Conservation (phyloP, 108 stramenopile species). For the Stephanodiscus minutulus region DNA sequence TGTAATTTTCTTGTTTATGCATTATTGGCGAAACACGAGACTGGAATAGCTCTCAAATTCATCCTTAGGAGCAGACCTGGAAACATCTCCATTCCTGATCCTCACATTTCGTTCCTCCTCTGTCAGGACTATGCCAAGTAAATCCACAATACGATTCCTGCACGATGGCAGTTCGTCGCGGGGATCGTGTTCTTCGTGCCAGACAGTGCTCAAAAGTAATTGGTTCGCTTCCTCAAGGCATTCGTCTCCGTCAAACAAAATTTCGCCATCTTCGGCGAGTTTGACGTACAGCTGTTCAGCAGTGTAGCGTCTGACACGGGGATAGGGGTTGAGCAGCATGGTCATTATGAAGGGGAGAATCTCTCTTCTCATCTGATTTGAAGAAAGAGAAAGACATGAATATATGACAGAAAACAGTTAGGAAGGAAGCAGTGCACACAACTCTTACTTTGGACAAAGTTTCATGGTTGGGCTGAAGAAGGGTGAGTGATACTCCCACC, state of each 20-base stretch:
- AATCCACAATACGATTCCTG: slow-evolving; percentile 50
- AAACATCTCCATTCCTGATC: slow-evolving; percentile 13
- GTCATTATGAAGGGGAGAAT: slow-evolving; percentile 65
- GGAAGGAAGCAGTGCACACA: background rate
- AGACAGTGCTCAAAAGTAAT: slow-evolving; percentile 40
- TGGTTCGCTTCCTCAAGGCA: slow-evolving; percentile 45
- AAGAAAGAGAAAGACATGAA: slow-evolving; percentile 2
- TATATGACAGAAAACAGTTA: background rate
- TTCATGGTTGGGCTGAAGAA: slow-evolving; percentile 51
- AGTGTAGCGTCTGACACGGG: slow-evolving; percentile 79
- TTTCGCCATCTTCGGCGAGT: slow-evolving; percentile 62
- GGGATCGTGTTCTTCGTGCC: slow-evolving; percentile 55
- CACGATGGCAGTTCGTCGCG: slow-evolving; percentile 20
- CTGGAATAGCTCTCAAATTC: slow-evolving; percentile 57
- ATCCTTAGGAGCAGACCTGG: slow-evolving; percentile 29
- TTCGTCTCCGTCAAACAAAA: slow-evolving; percentile 20
- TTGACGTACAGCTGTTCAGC: slow-evolving; percentile 90
- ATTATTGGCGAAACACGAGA: slow-evolving; percentile 46
- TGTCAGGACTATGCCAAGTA: slow-evolving; percentile 37
- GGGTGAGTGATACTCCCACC: slow-evolving; percentile 59
- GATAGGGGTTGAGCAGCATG: slow-evolving; percentile 85
- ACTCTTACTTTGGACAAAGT: slow-evolving; percentile 40
- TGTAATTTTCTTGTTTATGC: background rate
- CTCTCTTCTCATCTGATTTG: slow-evolving; percentile 32
- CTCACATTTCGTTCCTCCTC: slow-evolving; percentile 17